A percentile compares a stretch with the other conserved stretches of the same genome.
These are phyloP conservation scores for Chlamydomonas sp. DNA, from an alignment of 139 green algal species.

Conservation along the genomic window DNA sequence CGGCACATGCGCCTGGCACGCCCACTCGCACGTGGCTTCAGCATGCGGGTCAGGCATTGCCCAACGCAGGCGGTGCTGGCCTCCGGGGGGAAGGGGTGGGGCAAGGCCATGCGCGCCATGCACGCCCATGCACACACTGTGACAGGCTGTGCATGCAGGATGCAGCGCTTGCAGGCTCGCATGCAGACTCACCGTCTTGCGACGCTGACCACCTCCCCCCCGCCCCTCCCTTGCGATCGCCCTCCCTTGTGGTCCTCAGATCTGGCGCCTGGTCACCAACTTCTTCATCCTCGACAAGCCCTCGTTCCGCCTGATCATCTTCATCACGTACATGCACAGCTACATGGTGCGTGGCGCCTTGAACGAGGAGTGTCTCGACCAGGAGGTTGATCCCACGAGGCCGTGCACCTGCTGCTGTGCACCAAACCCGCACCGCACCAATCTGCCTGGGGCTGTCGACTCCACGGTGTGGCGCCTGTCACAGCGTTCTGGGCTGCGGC, in stretches of 20 bases:
- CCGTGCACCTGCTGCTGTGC: too few species aligned
- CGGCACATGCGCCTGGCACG: background rate
- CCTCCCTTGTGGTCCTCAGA: conserved; percentile 22
- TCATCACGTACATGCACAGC: conserved; percentile 33
- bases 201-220: background rate
- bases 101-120: too few species aligned
- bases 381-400: too few species aligned
- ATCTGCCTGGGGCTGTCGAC: too few species aligned
- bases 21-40: background rate
- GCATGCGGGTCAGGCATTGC: background rate
- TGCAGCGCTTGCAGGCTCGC: background rate
- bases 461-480: too few species aligned
- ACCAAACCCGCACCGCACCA: too few species aligned
- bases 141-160: too few species aligned
- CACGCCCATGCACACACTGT: too few species aligned
- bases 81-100: too few species aligned
- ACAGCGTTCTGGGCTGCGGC: too few species aligned
- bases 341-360: conserved; percentile 7
- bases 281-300: conserved; percentile 45
- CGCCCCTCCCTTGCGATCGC: background rate
- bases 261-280: conserved; percentile 54
- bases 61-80: background rate
- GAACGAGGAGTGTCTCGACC: too few species aligned
- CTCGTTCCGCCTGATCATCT: conserved; percentile 36
- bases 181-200: background rate